Conservation (phyloP, 768 basidiomycete species). For the Mycena rosella region DNA sequence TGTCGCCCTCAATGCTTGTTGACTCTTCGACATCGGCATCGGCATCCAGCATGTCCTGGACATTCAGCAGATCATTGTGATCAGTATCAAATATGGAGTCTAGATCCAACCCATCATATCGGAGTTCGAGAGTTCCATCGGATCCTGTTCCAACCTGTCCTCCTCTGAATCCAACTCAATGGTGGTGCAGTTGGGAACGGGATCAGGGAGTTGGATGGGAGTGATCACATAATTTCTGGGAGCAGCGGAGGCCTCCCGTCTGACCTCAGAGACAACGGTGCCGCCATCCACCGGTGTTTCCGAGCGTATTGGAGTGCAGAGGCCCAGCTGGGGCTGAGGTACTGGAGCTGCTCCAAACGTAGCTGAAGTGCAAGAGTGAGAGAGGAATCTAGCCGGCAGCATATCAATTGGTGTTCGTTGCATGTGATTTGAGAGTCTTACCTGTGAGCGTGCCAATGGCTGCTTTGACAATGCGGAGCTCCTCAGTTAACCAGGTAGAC, state of each 20-base stretch:
- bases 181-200: no score
- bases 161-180: neutral
- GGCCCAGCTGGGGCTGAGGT: no score
- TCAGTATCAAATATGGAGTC: neutral
- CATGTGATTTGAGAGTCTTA: neutral
- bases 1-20: neutral
- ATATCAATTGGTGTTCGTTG: no score
- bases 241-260: no score
- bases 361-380: neutral
- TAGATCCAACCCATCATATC: neutral
- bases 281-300: no score
- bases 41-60: neutral
- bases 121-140: neutral
- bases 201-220: no score
- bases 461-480: neutral
- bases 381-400: neutral
- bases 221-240: no score
- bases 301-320: no score
- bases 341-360: no score
- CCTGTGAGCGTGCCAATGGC: neutral
- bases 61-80: neutral
- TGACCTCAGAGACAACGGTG: no score
- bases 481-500: slow-evolving; percentile 5
- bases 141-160: neutral
- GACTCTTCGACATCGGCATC: neutral